A percentile compares a stretch with the other conserved stretches of the same genome.
Evolutionary conservation across 2,329 filamentous ascomycete genomes (phyloP).

Genomic region (Domatiomyces globalis): DNA sequence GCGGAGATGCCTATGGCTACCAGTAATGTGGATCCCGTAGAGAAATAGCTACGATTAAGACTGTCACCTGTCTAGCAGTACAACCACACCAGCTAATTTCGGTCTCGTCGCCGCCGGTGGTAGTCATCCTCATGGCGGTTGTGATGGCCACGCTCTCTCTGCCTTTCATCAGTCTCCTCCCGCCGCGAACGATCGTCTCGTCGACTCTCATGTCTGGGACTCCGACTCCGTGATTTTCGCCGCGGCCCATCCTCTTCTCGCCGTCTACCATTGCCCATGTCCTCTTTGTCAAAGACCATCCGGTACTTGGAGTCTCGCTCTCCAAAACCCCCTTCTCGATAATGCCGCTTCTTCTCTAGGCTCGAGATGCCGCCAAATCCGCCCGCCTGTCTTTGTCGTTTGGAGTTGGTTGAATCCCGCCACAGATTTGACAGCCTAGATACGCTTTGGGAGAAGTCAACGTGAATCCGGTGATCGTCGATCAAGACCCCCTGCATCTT

Average conservation of each 20-base stretch:
- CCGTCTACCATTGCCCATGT: constrained; percentile 35
- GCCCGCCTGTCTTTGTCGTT: constrained; percentile 52
- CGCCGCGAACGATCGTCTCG: constrained; percentile 1
- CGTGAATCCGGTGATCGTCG: constrained; percentile 92
- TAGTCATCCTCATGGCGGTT: constrained; percentile 15
- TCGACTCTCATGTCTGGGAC: constrained; percentile 27
- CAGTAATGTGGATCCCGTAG: too few relatives aligned
- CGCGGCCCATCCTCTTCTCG: constrained; percentile 14
- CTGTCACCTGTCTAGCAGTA: neutral
- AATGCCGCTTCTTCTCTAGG: constrained; percentile 82
- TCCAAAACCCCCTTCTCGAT: constrained; percentile 51
- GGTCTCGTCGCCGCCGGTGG: neutral
- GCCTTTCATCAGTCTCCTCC: constrained; percentile 1
- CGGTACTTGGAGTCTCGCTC: constrained; percentile 44
- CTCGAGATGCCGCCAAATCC: constrained; percentile 85
- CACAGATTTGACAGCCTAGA: constrained; percentile 76
- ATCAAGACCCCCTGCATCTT: constrained; percentile 98
- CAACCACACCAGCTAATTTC: neutral
- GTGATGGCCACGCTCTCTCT: constrained; percentile 19
- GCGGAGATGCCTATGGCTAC: too few relatives aligned
- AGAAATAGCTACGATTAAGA: neutral
- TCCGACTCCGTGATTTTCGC: constrained; percentile 27
- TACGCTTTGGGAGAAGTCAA: constrained; percentile 94
- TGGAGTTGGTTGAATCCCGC: constrained; percentile 72
- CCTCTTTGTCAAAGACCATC: constrained; percentile 69